Conservation (phyloP, 768 basidiomycete genomes). For the Tricholoma matsutake region DNA sequence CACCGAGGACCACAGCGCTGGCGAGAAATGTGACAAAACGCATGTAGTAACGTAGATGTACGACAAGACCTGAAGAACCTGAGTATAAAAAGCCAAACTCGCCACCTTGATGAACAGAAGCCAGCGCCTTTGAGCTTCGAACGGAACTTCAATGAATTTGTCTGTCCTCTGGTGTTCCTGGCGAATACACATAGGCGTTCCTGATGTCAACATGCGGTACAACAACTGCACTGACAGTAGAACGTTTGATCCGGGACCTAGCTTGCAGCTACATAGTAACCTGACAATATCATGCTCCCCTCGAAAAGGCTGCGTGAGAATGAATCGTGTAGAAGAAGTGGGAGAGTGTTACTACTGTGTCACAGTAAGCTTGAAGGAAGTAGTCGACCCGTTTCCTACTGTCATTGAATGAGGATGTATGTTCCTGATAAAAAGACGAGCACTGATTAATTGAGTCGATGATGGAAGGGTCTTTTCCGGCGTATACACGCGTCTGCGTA, state of each 20-base stretch:
- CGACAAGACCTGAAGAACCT: neutral
- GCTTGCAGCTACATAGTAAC: neutral
- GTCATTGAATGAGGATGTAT: neutral
- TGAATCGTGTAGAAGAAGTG: neutral
- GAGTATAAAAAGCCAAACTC: neutral
- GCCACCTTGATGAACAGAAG: neutral
- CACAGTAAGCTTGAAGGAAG: neutral
- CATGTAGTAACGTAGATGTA: conserved; percentile 19
- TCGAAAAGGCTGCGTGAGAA: neutral
- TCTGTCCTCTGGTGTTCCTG: neutral
- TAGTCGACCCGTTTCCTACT: neutral
- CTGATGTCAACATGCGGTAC: neutral
- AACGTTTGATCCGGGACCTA: neutral
- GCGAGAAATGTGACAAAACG: conserved; percentile 28
- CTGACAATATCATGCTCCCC: neutral
- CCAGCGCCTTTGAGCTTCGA: neutral
- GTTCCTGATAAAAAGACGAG: neutral
- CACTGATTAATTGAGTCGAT: conserved; percentile 11
- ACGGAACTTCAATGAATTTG: neutral
- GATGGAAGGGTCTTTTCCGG: neutral
- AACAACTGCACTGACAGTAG: neutral
- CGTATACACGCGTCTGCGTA: too few species aligned
- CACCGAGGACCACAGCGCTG: conserved; percentile 19
- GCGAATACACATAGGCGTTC: neutral
- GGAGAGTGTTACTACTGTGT: too few species aligned